phyloP scores from a whole-genome alignment of 768 basidiomycete species.

The Pleurotus djamor region DNA sequence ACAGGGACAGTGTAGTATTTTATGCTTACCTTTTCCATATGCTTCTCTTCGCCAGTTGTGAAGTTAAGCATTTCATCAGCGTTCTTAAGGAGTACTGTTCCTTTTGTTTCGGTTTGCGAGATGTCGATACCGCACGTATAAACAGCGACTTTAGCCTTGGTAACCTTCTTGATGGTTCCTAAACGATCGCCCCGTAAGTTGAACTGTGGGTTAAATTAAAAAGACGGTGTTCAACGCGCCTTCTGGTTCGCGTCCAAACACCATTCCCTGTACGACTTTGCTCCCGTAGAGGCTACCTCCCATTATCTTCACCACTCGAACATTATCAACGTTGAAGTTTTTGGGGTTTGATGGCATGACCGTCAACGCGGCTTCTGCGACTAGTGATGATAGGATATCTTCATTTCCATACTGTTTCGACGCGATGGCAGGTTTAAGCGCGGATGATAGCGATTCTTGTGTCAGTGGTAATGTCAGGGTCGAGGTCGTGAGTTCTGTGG shows the following conservation, averaged over 20 bases:
- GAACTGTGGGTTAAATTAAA: too few relatives aligned
- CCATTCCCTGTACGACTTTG: conserved; percentile 95
- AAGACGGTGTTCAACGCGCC: conserved; percentile 35
- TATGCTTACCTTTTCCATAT: conserved; percentile 91
- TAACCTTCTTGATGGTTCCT: conserved; percentile 79
- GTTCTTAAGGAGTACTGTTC: conserved; percentile 93
- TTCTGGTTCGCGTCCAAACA: conserved; percentile 95
- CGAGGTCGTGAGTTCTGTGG: conserved; percentile 64
- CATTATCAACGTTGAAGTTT: conserved; percentile 98
- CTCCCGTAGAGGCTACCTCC: conserved; percentile 86
- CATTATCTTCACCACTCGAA: conserved; percentile 98
- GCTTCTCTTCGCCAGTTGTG: conserved; percentile 93
- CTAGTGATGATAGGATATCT: conserved; percentile 74
- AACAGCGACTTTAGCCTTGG: conserved; percentile 90
- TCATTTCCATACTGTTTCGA: conserved; percentile 98
- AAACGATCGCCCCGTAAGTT: neutral
- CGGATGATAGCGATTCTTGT: conserved; percentile 62
- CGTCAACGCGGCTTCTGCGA: conserved; percentile 89
- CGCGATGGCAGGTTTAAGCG: conserved; percentile 90
- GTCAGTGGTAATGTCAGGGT: conserved; percentile 73
- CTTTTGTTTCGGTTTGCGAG: conserved; percentile 98
- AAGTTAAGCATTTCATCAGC: conserved; percentile 98
- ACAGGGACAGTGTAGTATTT: too few relatives aligned
- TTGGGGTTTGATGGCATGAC: conserved; percentile 89
- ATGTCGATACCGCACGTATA: conserved; percentile 93